These are phyloP conservation scores for Aschersonia sp. DNA, from an alignment of 2,329 filamentous ascomycete species.

Conservation along the genomic window DNA sequence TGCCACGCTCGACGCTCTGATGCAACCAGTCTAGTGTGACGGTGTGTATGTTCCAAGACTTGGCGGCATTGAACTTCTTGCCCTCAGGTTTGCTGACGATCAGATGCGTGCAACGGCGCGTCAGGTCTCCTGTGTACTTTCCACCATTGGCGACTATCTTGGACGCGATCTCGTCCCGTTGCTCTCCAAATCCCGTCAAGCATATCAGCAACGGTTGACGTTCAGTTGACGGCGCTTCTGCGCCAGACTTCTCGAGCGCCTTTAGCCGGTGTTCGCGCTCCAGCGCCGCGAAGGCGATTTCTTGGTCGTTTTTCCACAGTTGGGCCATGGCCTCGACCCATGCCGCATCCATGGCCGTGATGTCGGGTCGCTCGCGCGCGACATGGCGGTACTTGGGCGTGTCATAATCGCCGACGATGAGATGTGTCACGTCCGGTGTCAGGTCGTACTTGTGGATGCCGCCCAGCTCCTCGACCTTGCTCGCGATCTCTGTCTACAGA, in stretches of 20 bases:
- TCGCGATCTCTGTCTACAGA: constrained; percentile 37
- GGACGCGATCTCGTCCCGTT: constrained; percentile 57
- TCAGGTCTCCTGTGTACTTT: constrained; percentile 78
- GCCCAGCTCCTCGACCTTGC: constrained; percentile 65
- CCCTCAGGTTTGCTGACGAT: constrained; percentile 68
- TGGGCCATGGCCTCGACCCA: constrained; percentile 75
- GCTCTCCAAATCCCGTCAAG: constrained; percentile 42
- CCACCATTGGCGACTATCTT: constrained; percentile 58
- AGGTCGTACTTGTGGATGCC: constrained; percentile 80
- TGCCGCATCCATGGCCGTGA: constrained; percentile 65
- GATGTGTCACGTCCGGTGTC: constrained; percentile 89
- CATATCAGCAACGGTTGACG: constrained; percentile 34
- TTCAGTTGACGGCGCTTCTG: constrained; percentile 18
- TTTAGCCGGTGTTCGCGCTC: constrained; percentile 53
- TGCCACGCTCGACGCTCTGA: constrained; percentile 70
- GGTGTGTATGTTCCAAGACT: constrained; percentile 63
- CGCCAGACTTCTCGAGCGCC: constrained; percentile 42
- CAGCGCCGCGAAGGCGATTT: constrained; percentile 55
- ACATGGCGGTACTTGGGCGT: constrained; percentile 95
- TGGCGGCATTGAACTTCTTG: constrained; percentile 83
- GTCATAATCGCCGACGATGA: constrained; percentile 78
- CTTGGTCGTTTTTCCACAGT: constrained; percentile 70
- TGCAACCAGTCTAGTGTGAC: constrained; percentile 77
- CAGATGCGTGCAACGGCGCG: constrained; percentile 73
- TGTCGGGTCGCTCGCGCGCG: constrained; percentile 73